Conservation (phyloP, 192 early-diverging fungal genomes). For the Coemansia biformis region DNA sequence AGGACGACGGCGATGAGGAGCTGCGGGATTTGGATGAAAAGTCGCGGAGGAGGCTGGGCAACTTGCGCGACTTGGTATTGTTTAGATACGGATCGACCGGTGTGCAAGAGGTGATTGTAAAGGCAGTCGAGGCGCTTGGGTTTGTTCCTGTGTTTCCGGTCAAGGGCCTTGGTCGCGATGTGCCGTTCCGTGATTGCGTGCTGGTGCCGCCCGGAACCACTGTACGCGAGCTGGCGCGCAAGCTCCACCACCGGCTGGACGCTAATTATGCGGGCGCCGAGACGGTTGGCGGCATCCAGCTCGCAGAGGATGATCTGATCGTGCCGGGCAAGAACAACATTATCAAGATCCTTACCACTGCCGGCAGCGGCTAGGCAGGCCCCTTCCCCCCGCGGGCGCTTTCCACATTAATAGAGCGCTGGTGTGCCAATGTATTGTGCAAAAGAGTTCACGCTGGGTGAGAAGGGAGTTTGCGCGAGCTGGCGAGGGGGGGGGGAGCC, state of each 20-base stretch:
- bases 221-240: slow-evolving; percentile 68
- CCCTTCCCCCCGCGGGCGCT: too few relatives aligned
- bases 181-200: slow-evolving; percentile 67
- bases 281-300: slow-evolving; percentile 68
- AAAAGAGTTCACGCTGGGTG: too few relatives aligned
- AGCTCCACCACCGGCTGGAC: slow-evolving; percentile 50
- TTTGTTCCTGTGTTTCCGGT: slow-evolving; percentile 73
- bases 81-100: slow-evolving; percentile 81
- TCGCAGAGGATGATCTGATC: slow-evolving; percentile 49
- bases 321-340: slow-evolving; percentile 43
- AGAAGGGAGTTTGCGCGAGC: too few relatives aligned
- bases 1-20: slow-evolving; percentile 26
- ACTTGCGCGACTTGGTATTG: slow-evolving; percentile 69
- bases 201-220: slow-evolving; percentile 67
- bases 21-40: slow-evolving; percentile 58
- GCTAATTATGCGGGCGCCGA: slow-evolving; percentile 68
- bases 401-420: too few relatives aligned
- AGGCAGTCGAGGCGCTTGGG: slow-evolving; percentile 60
- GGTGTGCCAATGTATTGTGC: too few relatives aligned
- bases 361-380: too few relatives aligned
- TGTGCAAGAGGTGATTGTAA: slow-evolving; percentile 63
- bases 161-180: slow-evolving; percentile 50
- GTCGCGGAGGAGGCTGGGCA: slow-evolving; percentile 50
- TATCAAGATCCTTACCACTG: slow-evolving; percentile 1
- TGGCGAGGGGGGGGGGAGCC: too few relatives aligned